A percentile compares a stretch with the other conserved stretches of the same genome.
phyloP scores from a whole-genome alignment of 148 eudicot species.

The Rhododendron mucronatum region DNA sequence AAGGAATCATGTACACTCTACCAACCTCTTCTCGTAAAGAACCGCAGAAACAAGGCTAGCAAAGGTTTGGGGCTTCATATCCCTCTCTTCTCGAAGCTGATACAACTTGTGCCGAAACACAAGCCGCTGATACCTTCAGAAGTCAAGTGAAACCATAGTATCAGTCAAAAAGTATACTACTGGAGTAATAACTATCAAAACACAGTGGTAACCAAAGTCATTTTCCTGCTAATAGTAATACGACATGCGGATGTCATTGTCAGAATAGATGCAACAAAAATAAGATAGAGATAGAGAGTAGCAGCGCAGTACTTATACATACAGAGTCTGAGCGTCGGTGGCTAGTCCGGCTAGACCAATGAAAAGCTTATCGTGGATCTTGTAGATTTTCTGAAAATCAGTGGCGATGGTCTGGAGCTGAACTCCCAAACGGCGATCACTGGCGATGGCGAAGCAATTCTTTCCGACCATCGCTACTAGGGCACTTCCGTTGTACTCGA shows the following conservation, averaged over 20 bases:
- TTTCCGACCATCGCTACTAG: constrained; percentile 96
- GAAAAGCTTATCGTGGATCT: constrained; percentile 69
- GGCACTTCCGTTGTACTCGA: constrained; percentile 98
- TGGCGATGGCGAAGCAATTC: constrained; percentile 87
- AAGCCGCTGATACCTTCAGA: constrained; percentile 71
- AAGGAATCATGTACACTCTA: neutral
- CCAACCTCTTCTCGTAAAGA: constrained; percentile 88
- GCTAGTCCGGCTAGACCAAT: constrained; percentile 88
- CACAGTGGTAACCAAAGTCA: too few relatives aligned
- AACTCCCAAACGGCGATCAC: constrained; percentile 92
- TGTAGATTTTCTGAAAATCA: constrained; percentile 76
- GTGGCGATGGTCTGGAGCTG: constrained; percentile 92
- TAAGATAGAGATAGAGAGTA: too few relatives aligned
- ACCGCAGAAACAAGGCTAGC: constrained; percentile 93
- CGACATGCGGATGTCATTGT: too few relatives aligned
- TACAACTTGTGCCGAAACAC: constrained; percentile 83
- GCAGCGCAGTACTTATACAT: constrained; percentile 3
- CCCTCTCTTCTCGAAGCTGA: constrained; percentile 88
- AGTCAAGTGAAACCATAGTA: neutral
- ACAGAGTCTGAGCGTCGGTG: constrained; percentile 85
- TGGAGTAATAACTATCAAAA: too few relatives aligned
- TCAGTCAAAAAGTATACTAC: too few relatives aligned
- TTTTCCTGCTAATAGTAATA: too few relatives aligned
- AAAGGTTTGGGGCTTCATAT: constrained; percentile 97
- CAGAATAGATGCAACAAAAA: too few relatives aligned